Base-by-base conservation (phyloP, 768 basidiomycete genomes). In the Trametes meyenii region DNA sequence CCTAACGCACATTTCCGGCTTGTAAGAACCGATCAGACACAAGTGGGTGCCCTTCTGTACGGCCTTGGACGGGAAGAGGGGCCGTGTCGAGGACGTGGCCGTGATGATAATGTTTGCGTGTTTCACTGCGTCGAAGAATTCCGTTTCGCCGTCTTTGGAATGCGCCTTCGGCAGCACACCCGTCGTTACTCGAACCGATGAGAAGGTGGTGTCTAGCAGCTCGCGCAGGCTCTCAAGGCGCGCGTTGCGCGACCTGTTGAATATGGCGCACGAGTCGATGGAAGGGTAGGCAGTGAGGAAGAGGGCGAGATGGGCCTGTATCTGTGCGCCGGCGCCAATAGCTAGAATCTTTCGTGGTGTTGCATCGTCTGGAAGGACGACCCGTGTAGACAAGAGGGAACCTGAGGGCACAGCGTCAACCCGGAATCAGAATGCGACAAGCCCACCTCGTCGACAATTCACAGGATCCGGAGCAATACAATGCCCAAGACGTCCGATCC, bases 21-120 rank as follows among this genome's bases (percentile, higher is more conserved):
- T 94, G 69, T 92, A 96, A 58, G 90, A 92, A 5, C 94, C 93
- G 26, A 93, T 83, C 2, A 95, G 76, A 58, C 92, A 84, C 36
- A 96, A 67, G 65, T 92, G 89, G 0, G 89, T 80, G 0, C 86
- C 85, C 1, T 80, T 71, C 3, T 78, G 75, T 12, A 93, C 84
- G 79, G 85, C 87, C 0, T 77, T 69, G 0, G 85, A 83, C 2
- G 85, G 83, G 71, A 96, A 92, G 2, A 96, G 81, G 1, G 94
- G 87, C 2, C 56, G 62, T 0, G 81, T 83, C 17, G 91, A 86
- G 0, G 92, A 82, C 0, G 93, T 96, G 0, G 90, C 90, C 2
- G 83, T 81, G 64, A 90, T 84, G 56, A 96, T 85, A 53, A 93
- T 83, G 55, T 91, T 81, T 1, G 83, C 82, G 1, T 58, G 14